These are phyloP conservation scores for Candida wancherniae DNA, from an alignment of 805 yeast species.

Conservation along the genomic window DNA sequence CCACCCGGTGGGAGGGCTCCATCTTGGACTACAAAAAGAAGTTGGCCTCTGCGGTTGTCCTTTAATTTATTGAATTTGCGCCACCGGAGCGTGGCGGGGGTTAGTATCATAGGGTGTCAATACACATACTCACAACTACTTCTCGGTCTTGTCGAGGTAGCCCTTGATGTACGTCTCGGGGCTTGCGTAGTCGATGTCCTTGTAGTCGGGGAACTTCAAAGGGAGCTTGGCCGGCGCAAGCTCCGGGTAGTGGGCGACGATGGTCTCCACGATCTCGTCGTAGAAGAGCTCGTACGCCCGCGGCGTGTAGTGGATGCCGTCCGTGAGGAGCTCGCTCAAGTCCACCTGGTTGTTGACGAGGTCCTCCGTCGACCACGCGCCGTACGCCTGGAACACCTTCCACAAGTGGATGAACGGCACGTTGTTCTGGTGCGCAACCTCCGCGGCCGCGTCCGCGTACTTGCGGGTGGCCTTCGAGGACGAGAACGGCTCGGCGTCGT, in stretches of 20 bases:
- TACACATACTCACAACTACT: slow-evolving; percentile 5
- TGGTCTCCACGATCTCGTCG: slow-evolving; percentile 37
- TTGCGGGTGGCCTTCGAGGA: slow-evolving; percentile 38
- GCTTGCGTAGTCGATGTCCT: slow-evolving; percentile 19
- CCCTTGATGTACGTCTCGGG: slow-evolving; percentile 5
- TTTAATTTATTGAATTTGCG: too few species aligned
- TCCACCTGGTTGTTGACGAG: slow-evolving; percentile 22
- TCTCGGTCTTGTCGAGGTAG: slow-evolving; percentile 4
- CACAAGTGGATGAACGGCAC: slow-evolving; percentile 60
- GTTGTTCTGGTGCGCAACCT: slow-evolving; percentile 40
- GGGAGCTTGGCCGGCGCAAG: slow-evolving; percentile 38
- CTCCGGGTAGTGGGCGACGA: slow-evolving; percentile 45
- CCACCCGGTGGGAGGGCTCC: slow-evolving; percentile 93
- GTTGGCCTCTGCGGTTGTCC: slow-evolving; percentile 85
- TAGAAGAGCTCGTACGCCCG: slow-evolving; percentile 48
- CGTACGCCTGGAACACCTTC: slow-evolving; percentile 32
- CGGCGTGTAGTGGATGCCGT: slow-evolving; percentile 60
- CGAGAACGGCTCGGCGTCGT: slow-evolving; percentile 19
- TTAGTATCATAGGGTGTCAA: too few species aligned
- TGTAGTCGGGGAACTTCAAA: slow-evolving; percentile 38
- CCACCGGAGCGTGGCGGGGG: too few species aligned
- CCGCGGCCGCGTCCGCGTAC: slow-evolving; percentile 49
- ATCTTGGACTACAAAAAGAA: slow-evolving; percentile 90
- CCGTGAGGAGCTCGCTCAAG: slow-evolving; percentile 24
- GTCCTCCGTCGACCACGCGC: slow-evolving; percentile 34